phyloP scores from a whole-genome alignment of 805 yeast species.

The Zygotorulaspora chibaensis region DNA sequence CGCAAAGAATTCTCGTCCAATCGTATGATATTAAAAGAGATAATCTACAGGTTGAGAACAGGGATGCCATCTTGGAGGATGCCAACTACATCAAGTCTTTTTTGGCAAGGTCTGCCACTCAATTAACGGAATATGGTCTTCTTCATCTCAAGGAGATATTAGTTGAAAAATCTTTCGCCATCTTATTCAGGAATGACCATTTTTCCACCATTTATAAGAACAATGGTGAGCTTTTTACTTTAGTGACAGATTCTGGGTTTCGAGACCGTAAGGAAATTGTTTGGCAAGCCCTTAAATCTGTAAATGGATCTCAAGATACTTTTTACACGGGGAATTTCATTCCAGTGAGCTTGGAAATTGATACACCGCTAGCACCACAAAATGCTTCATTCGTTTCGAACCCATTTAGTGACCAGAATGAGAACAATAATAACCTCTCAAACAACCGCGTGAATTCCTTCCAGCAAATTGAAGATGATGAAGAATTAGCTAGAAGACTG shows the following conservation, averaged over 20 bases:
- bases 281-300: conserved; percentile 75
- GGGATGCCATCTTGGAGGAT: conserved; percentile 33
- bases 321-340: conserved; percentile 65
- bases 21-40: conserved; percentile 38
- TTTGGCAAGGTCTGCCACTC: conserved; percentile 62
- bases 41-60: conserved; percentile 21
- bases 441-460: conserved; percentile 2
- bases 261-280: conserved; percentile 46
- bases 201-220: conserved; percentile 64
- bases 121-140: conserved; percentile 69
- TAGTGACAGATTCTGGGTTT: conserved; percentile 75
- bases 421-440: conserved; percentile 3
- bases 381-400: conserved; percentile 16
- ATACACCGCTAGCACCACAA: conserved; percentile 8
- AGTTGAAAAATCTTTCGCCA: conserved; percentile 51
- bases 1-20: conserved; percentile 54
- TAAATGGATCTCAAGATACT: conserved; percentile 64
- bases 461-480: conserved; percentile 35
- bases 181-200: conserved; percentile 87
- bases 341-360: conserved; percentile 35
- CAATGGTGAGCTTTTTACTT: conserved; percentile 49
- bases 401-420: conserved; percentile 24
- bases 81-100: conserved; percentile 42
- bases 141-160: conserved; percentile 42
- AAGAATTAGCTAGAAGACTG: conserved; percentile 41